phyloP scores from a whole-genome alignment of 768 basidiomycete genomes.

The Pulveroboletus sp. region DNA sequence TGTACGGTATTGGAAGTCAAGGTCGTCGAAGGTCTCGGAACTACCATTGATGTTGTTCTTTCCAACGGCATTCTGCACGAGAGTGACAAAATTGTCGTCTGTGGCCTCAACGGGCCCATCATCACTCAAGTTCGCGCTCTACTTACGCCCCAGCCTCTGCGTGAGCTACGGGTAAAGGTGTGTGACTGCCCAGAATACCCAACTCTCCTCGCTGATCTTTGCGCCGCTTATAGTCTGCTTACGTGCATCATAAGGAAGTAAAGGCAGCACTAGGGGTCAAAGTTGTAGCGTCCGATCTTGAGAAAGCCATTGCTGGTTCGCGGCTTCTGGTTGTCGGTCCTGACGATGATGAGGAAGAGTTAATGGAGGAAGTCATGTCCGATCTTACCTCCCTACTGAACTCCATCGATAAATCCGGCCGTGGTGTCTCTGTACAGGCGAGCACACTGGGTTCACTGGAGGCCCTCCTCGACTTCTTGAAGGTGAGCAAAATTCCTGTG shows the following conservation, averaged over 20 bases:
- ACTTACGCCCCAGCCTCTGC: constrained; percentile 92
- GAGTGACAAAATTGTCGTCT: constrained; percentile 91
- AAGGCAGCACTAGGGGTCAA: constrained; percentile 97
- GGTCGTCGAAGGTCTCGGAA: constrained; percentile 95
- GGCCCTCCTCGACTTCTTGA: constrained; percentile 93
- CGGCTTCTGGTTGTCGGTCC: constrained; percentile 88
- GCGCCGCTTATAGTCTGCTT: constrained; percentile 61
- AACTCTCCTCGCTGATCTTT: constrained; percentile 2
- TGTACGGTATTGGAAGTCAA: constrained; percentile 99
- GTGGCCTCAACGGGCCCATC: constrained; percentile 96
- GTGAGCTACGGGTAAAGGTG: constrained; percentile 94
- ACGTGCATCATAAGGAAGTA: constrained; percentile 96
- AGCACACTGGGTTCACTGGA: constrained; percentile 96
- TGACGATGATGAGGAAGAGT: constrained; percentile 94
- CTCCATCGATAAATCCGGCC: constrained; percentile 92
- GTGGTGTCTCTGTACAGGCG: constrained; percentile 96
- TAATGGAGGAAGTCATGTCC: constrained; percentile 94
- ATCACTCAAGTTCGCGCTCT: constrained; percentile 92
- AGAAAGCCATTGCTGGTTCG: constrained; percentile 97
- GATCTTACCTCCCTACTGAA: constrained; percentile 85
- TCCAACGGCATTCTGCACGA: constrained; percentile 92
- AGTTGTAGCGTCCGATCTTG: constrained; percentile 89
- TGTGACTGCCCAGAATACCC: constrained; percentile 9
- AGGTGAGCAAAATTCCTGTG: constrained; percentile 93
- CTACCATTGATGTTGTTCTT: constrained; percentile 94